Evolutionary conservation across 805 yeast genomes (phyloP).

Genomic region (Kluyveromyces aestuarii): DNA sequence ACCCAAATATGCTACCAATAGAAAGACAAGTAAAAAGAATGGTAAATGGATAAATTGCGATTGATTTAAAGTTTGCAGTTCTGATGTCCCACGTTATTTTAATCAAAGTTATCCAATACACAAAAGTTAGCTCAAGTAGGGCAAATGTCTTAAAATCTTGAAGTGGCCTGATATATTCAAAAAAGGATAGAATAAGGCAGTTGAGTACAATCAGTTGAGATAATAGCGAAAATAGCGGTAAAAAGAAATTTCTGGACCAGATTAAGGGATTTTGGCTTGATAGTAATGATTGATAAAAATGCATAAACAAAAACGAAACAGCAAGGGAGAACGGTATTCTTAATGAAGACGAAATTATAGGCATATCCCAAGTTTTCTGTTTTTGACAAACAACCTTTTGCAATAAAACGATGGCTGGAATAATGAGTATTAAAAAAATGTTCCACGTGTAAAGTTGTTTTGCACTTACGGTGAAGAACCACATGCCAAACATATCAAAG

Average conservation of each 20-base stretch:
- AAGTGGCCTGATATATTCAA: slow-evolving; percentile 34
- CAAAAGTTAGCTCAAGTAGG: slow-evolving; percentile 43
- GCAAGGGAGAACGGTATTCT: slow-evolving; percentile 53
- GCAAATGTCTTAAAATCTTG: slow-evolving; percentile 53
- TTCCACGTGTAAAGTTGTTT: slow-evolving; percentile 42
- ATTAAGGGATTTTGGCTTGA: slow-evolving; percentile 37
- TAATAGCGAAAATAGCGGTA: slow-evolving; percentile 42
- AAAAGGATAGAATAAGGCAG: slow-evolving; percentile 41
- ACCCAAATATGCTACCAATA: slow-evolving; percentile 41
- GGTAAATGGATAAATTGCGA: slow-evolving; percentile 44
- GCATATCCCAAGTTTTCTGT: slow-evolving; percentile 41
- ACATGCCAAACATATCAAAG: slow-evolving; percentile 54
- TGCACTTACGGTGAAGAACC: slow-evolving; percentile 45
- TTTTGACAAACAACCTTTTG: slow-evolving; percentile 40
- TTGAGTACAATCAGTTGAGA: slow-evolving; percentile 44
- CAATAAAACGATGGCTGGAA: slow-evolving; percentile 45
- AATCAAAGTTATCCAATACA: slow-evolving; percentile 50
- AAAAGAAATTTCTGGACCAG: slow-evolving; percentile 40
- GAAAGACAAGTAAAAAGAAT: slow-evolving; percentile 40
- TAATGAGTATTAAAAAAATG: slow-evolving; percentile 38
- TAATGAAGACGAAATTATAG: slow-evolving; percentile 31
- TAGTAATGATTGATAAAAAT: slow-evolving; percentile 33
- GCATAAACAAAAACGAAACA: slow-evolving; percentile 34
- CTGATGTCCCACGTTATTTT: slow-evolving; percentile 42
- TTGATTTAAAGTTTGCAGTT: slow-evolving; percentile 34